phyloP scores from a whole-genome alignment of 441 rosid genomes.

The Rhodomyrtus psidioides region DNA sequence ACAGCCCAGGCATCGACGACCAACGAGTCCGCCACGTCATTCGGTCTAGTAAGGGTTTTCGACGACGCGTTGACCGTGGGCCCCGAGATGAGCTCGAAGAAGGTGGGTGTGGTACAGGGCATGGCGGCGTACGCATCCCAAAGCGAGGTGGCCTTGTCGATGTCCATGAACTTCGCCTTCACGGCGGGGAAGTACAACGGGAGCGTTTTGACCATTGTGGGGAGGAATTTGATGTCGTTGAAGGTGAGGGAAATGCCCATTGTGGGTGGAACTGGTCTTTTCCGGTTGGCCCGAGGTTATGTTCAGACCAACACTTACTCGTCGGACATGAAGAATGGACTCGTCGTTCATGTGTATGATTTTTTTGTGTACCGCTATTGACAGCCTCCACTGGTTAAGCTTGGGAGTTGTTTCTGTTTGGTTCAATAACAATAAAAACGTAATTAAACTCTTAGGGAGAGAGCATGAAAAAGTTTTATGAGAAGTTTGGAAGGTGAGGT shows the following conservation, averaged over 20 bases:
- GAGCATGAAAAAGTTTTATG: too few species aligned
- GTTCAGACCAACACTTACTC: not conserved
- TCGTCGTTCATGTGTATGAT: not conserved
- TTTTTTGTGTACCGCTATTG: not conserved
- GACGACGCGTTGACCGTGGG: not conserved
- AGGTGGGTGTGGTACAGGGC: too few species aligned
- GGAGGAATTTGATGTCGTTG: not conserved
- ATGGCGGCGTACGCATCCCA: not conserved
- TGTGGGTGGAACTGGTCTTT: not conserved
- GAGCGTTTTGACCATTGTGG: not conserved
- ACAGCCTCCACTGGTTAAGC: not conserved
- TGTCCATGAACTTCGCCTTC: not conserved
- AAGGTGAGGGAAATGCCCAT: not conserved
- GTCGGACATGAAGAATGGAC: not conserved
- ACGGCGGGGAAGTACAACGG: not conserved
- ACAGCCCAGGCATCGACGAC: not conserved
- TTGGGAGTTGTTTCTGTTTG: too few species aligned
- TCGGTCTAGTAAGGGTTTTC: not conserved
- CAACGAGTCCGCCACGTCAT: not conserved
- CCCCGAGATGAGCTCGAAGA: not conserved
- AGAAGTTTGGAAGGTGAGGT: too few species aligned
- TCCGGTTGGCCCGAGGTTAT: not conserved
- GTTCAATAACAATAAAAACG: not conserved
- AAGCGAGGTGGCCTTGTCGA: not conserved
- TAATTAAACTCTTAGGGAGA: too few species aligned